A percentile compares a stretch with the other conserved stretches of the same genome.
These are phyloP conservation scores for Blastobotrys attinorum DNA, from an alignment of 805 yeast genomes.

Conservation along the genomic window DNA sequence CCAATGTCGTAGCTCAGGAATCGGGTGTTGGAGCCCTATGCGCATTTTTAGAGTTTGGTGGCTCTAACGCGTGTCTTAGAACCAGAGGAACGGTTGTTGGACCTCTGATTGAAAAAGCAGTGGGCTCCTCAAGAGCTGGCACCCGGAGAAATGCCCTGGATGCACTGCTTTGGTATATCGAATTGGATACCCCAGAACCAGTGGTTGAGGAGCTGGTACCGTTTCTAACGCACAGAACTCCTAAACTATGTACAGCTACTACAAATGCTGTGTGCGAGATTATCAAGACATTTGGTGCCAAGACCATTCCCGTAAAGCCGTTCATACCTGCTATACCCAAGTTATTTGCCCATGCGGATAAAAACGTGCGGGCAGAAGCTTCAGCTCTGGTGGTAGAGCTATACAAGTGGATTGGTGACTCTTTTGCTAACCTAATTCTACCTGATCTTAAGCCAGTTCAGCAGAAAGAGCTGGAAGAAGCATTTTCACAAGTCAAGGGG, in stretches of 20 bases:
- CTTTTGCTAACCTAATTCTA: constrained; percentile 51
- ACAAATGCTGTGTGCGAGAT: constrained; percentile 50
- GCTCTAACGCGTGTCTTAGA: constrained; percentile 34
- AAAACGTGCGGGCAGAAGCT: constrained; percentile 75
- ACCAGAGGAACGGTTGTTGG: constrained; percentile 19
- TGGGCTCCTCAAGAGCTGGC: constrained; percentile 64
- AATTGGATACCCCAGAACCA: constrained; percentile 56
- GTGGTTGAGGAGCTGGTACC: constrained; percentile 63
- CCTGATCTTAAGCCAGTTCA: constrained; percentile 83
- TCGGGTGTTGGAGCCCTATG: constrained; percentile 54
- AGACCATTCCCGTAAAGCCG: constrained; percentile 48
- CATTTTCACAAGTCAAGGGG: constrained; percentile 46
- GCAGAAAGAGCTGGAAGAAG: constrained; percentile 69
- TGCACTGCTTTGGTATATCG: constrained; percentile 54
- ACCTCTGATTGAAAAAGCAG: constrained; percentile 69
- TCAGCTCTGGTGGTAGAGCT: constrained; percentile 58
- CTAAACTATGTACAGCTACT: constrained; percentile 71
- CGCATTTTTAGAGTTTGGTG: constrained; percentile 51
- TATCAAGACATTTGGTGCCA: constrained; percentile 55
- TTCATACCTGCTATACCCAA: constrained; percentile 53
- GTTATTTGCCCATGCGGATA: constrained; percentile 78
- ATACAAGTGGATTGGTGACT: constrained; percentile 64
- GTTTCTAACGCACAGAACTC: constrained; percentile 51
- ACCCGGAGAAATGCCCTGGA: constrained; percentile 63
- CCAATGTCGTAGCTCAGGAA: constrained; percentile 90